Percentiles rank a stretch among this genome's conserved stretches.
These are phyloP conservation scores for Vanrija sp. DNA, from an alignment of 1,284 basidiomycete species.

Conservation along the genomic window DNA sequence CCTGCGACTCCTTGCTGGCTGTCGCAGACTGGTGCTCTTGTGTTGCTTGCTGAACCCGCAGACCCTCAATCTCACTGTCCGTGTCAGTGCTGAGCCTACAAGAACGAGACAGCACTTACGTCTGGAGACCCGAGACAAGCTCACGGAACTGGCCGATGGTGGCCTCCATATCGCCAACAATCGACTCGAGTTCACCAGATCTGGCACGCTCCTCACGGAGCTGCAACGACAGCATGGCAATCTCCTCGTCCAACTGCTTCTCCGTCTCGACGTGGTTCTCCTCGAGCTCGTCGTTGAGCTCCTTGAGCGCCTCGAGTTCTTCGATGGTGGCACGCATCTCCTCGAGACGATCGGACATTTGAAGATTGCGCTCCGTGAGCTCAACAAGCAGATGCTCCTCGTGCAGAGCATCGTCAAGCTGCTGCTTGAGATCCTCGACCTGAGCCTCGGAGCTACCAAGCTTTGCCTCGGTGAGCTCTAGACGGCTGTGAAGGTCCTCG, in stretches of 20 bases:
- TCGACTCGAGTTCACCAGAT: slow-evolving; percentile 67
- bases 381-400: slow-evolving; percentile 96
- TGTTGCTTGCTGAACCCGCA: slow-evolving; percentile 76
- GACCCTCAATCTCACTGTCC: slow-evolving; percentile 70
- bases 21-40: slow-evolving; percentile 74
- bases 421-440: slow-evolving; percentile 87
- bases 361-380: slow-evolving; percentile 89
- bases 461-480: slow-evolving; percentile 72
- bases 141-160: slow-evolving; percentile 90
- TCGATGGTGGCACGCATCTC: slow-evolving; percentile 93
- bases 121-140: slow-evolving; percentile 73
- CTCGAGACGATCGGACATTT: slow-evolving; percentile 88
- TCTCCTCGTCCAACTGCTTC: slow-evolving; percentile 82
- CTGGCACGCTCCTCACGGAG: slow-evolving; percentile 65
- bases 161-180: slow-evolving; percentile 74
- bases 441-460: slow-evolving; percentile 81
- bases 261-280: slow-evolving; percentile 95
- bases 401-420: slow-evolving; percentile 90
- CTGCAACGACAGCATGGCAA: slow-evolving; percentile 59
- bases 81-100: neutral
- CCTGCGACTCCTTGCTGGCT: slow-evolving; percentile 70
- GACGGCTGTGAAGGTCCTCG: slow-evolving; percentile 55
- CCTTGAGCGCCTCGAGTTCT: slow-evolving; percentile 91
- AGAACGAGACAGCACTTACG: slow-evolving; percentile 17
- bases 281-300: slow-evolving; percentile 94